Evolutionary conservation across 768 basidiomycete species (phyloP), one percentile per base, ranked within the genome.

Genomic region (Kwoniella mangroviensis): DNA sequence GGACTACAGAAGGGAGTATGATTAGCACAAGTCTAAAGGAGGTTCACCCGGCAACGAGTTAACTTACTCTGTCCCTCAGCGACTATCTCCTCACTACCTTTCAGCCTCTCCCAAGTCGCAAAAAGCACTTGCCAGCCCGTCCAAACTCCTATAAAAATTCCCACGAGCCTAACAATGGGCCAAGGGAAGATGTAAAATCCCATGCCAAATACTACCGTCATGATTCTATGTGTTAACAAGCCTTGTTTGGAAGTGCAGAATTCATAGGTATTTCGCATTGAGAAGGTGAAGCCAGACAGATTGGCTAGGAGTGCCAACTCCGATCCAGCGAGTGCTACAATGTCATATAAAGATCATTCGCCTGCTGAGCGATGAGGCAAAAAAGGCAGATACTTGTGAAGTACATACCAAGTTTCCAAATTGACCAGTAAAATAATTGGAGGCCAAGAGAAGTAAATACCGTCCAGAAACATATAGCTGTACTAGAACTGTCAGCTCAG

Each of bases 401-500:
- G 19, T 49, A 75, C 79, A 65, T 86, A 28, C 91, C 92, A 19
- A 94, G 89, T 78, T 92, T 87, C 93, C 93, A 94, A 21, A 96
- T 89, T 26, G 92, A 93, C 84, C 93, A 95, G 83, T 94, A 95
- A 85, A 95, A 95, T 3, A 95, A 85, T 3, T 91, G 89, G 1
- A 90, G 89, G 6, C 90, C 87, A 21, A 94, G 88, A 3, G 89
- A 87, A 1, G 93, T 94, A 80, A 91, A 89, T 58, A 92, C 86
- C 1, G 92, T 91, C 91, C 91, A 93, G 82, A 90, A 92, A 21
- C 77, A 76, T 7, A 67, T 40, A 58, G 75, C 82, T 79, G 59
- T 2, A 17, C 21, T 22, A 5, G 52, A 41, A 15, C 2, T 15
- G 21, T 12, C 10, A 19, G 64, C 51, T 64, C n/a, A 17, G 28